A percentile compares a stretch with the other conserved stretches of the same genome.
These are phyloP conservation scores for Leptographium procerum DNA, from an alignment of 2,329 filamentous ascomycete genomes.

Conservation along the genomic window DNA sequence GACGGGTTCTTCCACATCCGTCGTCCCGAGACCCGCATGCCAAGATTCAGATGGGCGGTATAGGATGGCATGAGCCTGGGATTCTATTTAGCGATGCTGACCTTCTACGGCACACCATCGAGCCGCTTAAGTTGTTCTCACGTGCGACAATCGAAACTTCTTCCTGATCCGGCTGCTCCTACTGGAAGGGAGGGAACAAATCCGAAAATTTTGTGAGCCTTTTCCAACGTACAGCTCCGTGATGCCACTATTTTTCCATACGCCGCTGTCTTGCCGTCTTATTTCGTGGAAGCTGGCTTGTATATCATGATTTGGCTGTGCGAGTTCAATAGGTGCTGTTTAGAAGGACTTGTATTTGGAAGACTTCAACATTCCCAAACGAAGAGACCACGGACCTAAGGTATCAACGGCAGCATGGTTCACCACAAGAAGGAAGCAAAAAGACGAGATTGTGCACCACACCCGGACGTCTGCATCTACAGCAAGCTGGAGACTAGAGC, in stretches of 20 bases:
- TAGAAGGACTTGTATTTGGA: background rate
- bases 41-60: background rate
- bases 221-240: background rate
- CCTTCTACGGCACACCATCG: background rate
- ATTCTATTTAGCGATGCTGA: background rate
- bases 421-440: background rate
- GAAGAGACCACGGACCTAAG: background rate
- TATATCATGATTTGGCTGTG: too few species aligned
- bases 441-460: background rate
- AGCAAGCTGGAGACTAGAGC: background rate
- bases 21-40: background rate
- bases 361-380: background rate
- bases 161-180: background rate
- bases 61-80: background rate
- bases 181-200: background rate
- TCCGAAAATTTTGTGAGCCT: background rate
- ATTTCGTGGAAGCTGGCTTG: too few species aligned
- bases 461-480: background rate
- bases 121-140: background rate
- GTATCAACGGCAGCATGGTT: too few species aligned
- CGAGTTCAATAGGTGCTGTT: too few species aligned
- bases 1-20: background rate
- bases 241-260: background rate
- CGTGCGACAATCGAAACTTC: background rate
- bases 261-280: background rate